Percentiles rank a stretch among this genome's conserved stretches.
Evolutionary conservation across 805 yeast species (phyloP).

Genomic region (Ogataea saltuana): DNA sequence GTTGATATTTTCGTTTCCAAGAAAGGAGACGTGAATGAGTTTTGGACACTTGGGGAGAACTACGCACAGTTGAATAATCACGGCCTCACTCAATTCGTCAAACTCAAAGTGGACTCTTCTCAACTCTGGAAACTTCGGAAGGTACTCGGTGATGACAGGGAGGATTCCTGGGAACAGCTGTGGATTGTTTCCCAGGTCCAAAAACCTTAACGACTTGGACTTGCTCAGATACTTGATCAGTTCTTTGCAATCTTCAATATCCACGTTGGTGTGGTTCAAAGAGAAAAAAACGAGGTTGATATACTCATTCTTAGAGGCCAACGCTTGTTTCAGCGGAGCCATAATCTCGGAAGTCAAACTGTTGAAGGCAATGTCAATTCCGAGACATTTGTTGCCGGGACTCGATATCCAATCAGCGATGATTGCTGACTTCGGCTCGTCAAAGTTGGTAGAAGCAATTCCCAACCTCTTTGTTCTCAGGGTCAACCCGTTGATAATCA

Average conservation of each 20-base stretch:
- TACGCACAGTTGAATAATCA: conserved; percentile 49
- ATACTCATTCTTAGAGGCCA: conserved; percentile 29
- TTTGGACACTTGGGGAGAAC: conserved; percentile 49
- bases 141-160: conserved; percentile 42
- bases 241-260: conserved; percentile 40
- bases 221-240: conserved; percentile 40
- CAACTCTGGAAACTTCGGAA: conserved; percentile 47
- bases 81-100: conserved; percentile 47
- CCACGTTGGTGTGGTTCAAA: conserved; percentile 50
- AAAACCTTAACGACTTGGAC: conserved; percentile 45
- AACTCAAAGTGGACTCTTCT: conserved; percentile 57
- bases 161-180: conserved; percentile 52
- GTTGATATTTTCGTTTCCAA: conserved; percentile 51
- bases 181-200: conserved; percentile 56
- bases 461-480: conserved; percentile 52
- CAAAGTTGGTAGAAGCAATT: conserved; percentile 52
- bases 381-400: conserved; percentile 47
- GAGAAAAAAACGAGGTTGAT: conserved; percentile 50
- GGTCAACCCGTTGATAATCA: conserved; percentile 44
- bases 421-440: conserved; percentile 40
- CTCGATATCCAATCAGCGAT: conserved; percentile 50
- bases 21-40: conserved; percentile 52
- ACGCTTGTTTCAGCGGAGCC: conserved; percentile 45
- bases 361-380: conserved; percentile 57
- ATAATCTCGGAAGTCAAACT: conserved; percentile 50